Conservation (phyloP, 768 basidiomycete species). For the Trichaptum fuscoviolaceum region DNA sequence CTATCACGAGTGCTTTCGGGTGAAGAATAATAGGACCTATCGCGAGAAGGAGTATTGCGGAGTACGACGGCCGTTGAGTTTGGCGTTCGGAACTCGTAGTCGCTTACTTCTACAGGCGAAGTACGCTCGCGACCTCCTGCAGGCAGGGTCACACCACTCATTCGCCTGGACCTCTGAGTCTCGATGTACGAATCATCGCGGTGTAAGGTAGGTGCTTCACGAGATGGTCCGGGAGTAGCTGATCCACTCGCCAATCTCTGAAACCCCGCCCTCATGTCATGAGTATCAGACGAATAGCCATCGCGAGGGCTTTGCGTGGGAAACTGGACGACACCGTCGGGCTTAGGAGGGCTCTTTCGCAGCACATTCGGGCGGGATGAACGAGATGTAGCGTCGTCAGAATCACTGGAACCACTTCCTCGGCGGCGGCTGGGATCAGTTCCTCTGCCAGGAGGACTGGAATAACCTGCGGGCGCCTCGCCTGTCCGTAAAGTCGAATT, state of each 20-base stretch:
- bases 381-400: not conserved
- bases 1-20: not conserved
- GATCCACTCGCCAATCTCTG: not conserved
- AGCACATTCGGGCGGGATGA: not conserved
- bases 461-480: not conserved
- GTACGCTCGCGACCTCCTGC: not conserved
- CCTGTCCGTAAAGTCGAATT: not conserved
- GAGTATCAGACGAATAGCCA: not conserved
- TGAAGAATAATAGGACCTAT: not conserved
- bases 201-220: not conserved
- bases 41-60: not conserved
- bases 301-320: not conserved
- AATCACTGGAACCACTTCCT: not conserved
- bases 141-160: not conserved
- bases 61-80: not conserved
- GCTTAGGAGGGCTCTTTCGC: not conserved
- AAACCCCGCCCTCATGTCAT: not conserved
- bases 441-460: not conserved
- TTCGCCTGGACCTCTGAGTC: not conserved
- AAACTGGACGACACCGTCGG: not conserved
- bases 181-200: not conserved
- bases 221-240: not conserved
- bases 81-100: not conserved
- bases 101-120: not conserved
- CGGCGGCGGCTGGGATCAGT: not conserved